Evolutionary conservation across 768 basidiomycete genomes (phyloP).

Genomic region (Leccinum obscurum): DNA sequence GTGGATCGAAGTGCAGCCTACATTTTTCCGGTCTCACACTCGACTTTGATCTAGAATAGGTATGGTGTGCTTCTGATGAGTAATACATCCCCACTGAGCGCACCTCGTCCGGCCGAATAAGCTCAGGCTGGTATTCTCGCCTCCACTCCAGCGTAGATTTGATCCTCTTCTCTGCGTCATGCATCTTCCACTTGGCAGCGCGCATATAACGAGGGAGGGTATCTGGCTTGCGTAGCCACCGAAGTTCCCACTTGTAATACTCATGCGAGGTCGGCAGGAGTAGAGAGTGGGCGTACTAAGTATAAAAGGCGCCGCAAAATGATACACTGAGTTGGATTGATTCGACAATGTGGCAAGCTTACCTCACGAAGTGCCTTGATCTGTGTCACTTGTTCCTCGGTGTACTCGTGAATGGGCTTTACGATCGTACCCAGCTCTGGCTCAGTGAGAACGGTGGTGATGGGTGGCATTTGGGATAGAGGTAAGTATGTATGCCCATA

Average conservation of each 20-base stretch:
- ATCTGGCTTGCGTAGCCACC: conserved; percentile 72
- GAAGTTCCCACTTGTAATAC: conserved; percentile 74
- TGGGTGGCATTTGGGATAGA: conserved; percentile 38
- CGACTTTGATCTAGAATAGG: conserved; percentile 56
- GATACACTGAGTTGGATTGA: neutral
- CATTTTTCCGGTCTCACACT: conserved; percentile 89
- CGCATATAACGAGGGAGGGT: conserved; percentile 75
- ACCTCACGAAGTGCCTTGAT: conserved; percentile 66
- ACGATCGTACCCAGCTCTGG: conserved; percentile 57
- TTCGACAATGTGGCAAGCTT: conserved; percentile 11
- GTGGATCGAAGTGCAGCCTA: conserved; percentile 35
- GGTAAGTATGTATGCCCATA: neutral
- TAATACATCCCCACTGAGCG: conserved; percentile 23
- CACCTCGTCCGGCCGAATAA: conserved; percentile 76
- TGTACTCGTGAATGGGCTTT: conserved; percentile 58
- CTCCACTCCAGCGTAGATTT: conserved; percentile 83
- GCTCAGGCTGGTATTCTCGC: conserved; percentile 79
- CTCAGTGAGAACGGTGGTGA: conserved; percentile 47
- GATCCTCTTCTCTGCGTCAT: conserved; percentile 76
- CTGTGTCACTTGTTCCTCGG: conserved; percentile 58
- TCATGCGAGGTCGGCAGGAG: conserved; percentile 65
- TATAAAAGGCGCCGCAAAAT: neutral
- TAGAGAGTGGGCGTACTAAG: conserved; percentile 55
- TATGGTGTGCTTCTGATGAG: neutral
- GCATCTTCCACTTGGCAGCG: conserved; percentile 80